Evolutionary conservation across 2,329 filamentous ascomycete species (phyloP).

Genomic region (Macrophomina tecta): DNA sequence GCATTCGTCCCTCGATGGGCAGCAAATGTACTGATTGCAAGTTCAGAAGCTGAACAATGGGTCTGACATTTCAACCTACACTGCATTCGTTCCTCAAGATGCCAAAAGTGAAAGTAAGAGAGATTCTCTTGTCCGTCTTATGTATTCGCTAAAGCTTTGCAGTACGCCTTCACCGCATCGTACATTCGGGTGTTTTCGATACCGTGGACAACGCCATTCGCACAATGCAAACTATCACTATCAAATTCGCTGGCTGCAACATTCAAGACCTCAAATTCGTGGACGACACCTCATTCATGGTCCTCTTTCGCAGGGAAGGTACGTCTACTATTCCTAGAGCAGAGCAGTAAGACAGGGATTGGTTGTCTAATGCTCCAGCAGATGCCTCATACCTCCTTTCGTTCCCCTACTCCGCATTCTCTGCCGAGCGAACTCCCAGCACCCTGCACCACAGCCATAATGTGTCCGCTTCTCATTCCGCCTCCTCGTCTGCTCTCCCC

Average conservation of each 20-base stretch:
- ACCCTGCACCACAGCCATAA: slow-evolving; percentile 14
- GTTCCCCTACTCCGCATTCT: slow-evolving; percentile 33
- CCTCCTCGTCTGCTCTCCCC: not conserved
- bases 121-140: not conserved
- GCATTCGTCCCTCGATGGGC: slow-evolving; percentile 23
- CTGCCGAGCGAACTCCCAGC: slow-evolving; percentile 26
- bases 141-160: slow-evolving; percentile 17
- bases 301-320: slow-evolving; percentile 58
- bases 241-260: slow-evolving; percentile 45
- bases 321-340: slow-evolving; percentile 33
- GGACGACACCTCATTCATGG: slow-evolving; percentile 64
- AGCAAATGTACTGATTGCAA: slow-evolving; percentile 11
- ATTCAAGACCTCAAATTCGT: slow-evolving; percentile 72
- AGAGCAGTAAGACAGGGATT: too few relatives aligned
- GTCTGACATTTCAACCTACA: slow-evolving; percentile 32
- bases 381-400: slow-evolving; percentile 33
- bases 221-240: slow-evolving; percentile 61
- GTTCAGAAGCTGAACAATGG: slow-evolving; percentile 14
- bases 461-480: too few relatives aligned
- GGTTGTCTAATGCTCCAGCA: slow-evolving; percentile 17
- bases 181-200: slow-evolving; percentile 49
- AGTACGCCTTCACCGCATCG: slow-evolving; percentile 42
- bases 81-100: slow-evolving; percentile 32
- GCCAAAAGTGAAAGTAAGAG: slow-evolving; percentile 29
- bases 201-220: slow-evolving; percentile 40